These are phyloP conservation scores for Cladosporium sphaerospermum DNA, from an alignment of 2,329 filamentous ascomycete genomes.

Conservation along the genomic window DNA sequence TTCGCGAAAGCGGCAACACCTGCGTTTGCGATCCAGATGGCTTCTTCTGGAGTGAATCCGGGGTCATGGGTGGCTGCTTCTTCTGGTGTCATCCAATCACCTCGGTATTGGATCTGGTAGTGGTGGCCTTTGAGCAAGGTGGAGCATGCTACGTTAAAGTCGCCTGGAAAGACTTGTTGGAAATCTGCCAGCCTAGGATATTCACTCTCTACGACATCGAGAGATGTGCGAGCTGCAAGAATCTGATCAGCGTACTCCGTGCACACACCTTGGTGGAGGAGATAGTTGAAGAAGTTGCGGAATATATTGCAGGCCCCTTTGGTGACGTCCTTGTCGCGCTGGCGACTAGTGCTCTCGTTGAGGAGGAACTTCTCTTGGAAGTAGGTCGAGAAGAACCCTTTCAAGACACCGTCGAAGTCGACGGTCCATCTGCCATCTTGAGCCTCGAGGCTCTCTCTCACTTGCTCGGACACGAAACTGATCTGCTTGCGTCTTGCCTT, in stretches of 20 bases:
- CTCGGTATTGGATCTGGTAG: slow-evolving; percentile 33
- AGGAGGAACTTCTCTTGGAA: slow-evolving; percentile 45
- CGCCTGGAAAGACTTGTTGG: slow-evolving; percentile 53
- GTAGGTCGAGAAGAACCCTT: slow-evolving; percentile 58
- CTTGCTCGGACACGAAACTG: slow-evolving; percentile 47
- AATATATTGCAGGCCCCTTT: slow-evolving; percentile 61
- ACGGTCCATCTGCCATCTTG: slow-evolving; percentile 58
- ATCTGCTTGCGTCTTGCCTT: slow-evolving; percentile 50
- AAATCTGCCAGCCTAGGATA: slow-evolving; percentile 54
- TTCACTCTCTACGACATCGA: slow-evolving; percentile 61
- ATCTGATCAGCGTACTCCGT: slow-evolving; percentile 70
- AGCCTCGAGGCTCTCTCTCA: slow-evolving; percentile 39
- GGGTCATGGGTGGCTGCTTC: slow-evolving; percentile 26
- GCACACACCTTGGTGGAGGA: slow-evolving; percentile 78
- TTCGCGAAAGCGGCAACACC: slow-evolving; percentile 1
- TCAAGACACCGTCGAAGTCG: slow-evolving; percentile 71
- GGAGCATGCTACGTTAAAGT: slow-evolving; percentile 72
- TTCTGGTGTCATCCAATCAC: slow-evolving; percentile 33
- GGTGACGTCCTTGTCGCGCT: slow-evolving; percentile 40
- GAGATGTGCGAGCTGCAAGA: slow-evolving; percentile 58
- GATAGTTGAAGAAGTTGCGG: slow-evolving; percentile 81
- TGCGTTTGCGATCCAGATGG: background rate
- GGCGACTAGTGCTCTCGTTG: slow-evolving; percentile 33
- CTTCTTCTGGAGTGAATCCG: background rate
- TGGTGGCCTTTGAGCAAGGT: slow-evolving; percentile 58